Evolutionary conservation across 2,329 filamentous ascomycete genomes (phyloP).

Genomic region (Nothopassalora personata): DNA sequence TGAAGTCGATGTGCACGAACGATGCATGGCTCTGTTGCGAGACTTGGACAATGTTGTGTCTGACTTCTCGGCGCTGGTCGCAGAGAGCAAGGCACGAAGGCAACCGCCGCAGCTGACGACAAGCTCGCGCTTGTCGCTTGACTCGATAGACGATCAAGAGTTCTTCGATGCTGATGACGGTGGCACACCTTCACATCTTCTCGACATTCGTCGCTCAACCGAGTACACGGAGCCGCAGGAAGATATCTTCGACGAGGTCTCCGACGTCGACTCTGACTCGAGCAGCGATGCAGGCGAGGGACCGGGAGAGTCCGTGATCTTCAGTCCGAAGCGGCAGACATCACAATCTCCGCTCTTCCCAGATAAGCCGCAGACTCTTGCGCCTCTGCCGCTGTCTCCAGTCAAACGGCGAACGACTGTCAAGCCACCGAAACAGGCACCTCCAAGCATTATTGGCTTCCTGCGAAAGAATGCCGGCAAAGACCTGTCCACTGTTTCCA

Average conservation of each 20-base stretch:
- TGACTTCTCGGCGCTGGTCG: constrained; percentile 73
- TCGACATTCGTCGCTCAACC: constrained; percentile 68
- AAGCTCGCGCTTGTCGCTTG: constrained; percentile 62
- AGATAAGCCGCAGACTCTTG: constrained; percentile 65
- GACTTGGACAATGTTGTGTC: constrained; percentile 79
- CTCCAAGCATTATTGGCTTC: constrained; percentile 89
- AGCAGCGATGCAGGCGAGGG: constrained; percentile 53
- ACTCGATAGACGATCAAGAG: constrained; percentile 76
- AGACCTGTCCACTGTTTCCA: constrained; percentile 90
- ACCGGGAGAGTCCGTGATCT: constrained; percentile 20
- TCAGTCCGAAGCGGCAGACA: constrained; percentile 16
- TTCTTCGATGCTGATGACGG: constrained; percentile 88
- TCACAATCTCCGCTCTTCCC: constrained; percentile 57
- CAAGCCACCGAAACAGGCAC: constrained; percentile 66
- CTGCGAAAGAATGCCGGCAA: constrained; percentile 97
- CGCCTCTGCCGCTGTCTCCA: constrained; percentile 66
- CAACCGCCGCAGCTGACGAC: constrained; percentile 43
- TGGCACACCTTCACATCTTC: constrained; percentile 55
- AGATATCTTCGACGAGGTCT: constrained; percentile 44
- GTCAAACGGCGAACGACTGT: constrained; percentile 67
- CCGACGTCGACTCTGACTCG: constrained; percentile 56
- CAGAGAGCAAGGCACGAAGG: constrained; percentile 73
- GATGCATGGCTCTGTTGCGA: constrained; percentile 74
- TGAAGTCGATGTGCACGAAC: constrained; percentile 62
- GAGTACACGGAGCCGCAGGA: constrained; percentile 61